Evolutionary conservation across 1,139 yeast genomes (phyloP).

Genomic region (Saccharomyces hybrid): DNA sequence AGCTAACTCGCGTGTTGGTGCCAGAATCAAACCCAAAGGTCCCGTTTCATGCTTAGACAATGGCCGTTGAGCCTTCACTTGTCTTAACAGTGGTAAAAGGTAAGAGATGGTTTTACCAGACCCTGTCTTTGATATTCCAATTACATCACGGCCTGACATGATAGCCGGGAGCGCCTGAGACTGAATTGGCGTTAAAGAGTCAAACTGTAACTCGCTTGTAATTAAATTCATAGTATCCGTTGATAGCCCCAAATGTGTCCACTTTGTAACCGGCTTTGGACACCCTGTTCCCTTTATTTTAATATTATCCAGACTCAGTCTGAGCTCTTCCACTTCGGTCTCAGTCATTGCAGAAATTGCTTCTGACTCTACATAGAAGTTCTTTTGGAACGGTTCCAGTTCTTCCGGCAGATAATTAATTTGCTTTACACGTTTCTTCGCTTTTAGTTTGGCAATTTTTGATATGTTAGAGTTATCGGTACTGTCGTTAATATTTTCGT

Average conservation of each 20-base stretch:
- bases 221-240: constrained; percentile 42
- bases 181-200: constrained; percentile 70
- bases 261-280: constrained; percentile 63
- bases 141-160: constrained; percentile 83
- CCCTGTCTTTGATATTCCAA: constrained; percentile 95
- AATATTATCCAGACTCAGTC: constrained; percentile 56
- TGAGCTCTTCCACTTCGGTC: constrained; percentile 48
- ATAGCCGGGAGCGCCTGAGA: constrained; percentile 86
- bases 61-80: constrained; percentile 63
- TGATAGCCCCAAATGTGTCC: constrained; percentile 81
- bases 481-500: neutral
- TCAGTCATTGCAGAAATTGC: constrained; percentile 41
- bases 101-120: constrained; percentile 93
- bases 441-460: constrained; percentile 29
- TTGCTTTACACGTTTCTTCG: constrained; percentile 36
- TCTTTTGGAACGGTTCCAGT: constrained; percentile 51
- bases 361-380: constrained; percentile 60
- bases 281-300: constrained; percentile 51
- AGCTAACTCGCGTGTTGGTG: constrained; percentile 93
- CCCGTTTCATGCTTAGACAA: constrained; percentile 48
- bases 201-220: constrained; percentile 2
- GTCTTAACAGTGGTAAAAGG: constrained; percentile 75
- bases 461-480: constrained; percentile 1
- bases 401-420: constrained; percentile 43
- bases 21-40: constrained; percentile 71